Base-by-base conservation (phyloP, 768 basidiomycete genomes). In the Leccinum ochraceum region DNA sequence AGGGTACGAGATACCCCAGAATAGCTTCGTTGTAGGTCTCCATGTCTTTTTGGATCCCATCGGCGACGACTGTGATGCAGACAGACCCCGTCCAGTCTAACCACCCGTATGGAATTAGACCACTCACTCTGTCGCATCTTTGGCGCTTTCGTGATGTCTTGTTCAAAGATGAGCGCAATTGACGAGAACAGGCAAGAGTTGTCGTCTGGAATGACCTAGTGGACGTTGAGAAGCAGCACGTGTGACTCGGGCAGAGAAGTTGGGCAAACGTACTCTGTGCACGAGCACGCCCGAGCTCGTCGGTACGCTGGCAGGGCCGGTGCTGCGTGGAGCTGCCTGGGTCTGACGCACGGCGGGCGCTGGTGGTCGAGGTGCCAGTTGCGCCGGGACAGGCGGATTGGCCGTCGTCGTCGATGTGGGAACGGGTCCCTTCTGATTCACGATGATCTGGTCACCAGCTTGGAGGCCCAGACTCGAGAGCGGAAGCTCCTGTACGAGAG, bases 101-200 rank as follows among this genome's bases (percentile, higher is more conserved):
- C 39, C 51, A 48, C 20, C 26, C 20, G 26, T 22, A 24, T 36
- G 34, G 3, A 24, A 50, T 28, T 26, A 30, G 22, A 37, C 30
- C 44, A 71, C 83, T 61, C 66, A 95, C 94, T 84, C 75, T 90
- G 80, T n/a, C n/a, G n/a, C n/a, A n/a, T n/a, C n/a, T n/a, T n/a
- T 26, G 80, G 77, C 2, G 89, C 90, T 60, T 87, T 87, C n/a
- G 80, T 74, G 13, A 89, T 87, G 59, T 86, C 86, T 67, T 95
- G 94, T 69, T 89, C 86, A 67, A 98, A 95, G 2, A 96, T 79
- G 46, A 96, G 77, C 16, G 91, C 92, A 50, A 93, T 79, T 3
- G 94, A 87, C 3, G 90, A 90, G 77, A 98, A 98, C 32, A 98
- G 78, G 73, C 96, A 98, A 1, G 94, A 91, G 68, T 98, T 98